Percentiles rank a stretch among this genome's conserved stretches.
Evolutionary conservation across 768 basidiomycete species (phyloP).

Genomic region (Amanita exitialis): DNA sequence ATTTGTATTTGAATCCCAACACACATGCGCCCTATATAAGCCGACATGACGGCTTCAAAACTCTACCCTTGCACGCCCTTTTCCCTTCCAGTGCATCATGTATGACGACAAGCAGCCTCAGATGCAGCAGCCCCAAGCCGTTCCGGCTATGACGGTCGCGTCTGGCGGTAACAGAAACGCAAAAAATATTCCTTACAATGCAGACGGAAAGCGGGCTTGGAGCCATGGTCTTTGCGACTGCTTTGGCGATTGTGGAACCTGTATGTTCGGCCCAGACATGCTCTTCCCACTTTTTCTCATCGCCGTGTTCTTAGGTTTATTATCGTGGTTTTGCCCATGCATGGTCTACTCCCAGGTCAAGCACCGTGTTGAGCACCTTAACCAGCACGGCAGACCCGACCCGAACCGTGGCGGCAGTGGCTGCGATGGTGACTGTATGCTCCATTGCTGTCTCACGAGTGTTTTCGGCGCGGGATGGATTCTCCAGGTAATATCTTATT

Average conservation of each 20-base stretch:
- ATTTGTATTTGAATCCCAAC: too few species aligned
- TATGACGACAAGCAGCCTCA: background rate
- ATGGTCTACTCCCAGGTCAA: conserved; percentile 29
- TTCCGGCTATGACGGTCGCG: conserved; percentile 9
- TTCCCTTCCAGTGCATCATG: too few species aligned
- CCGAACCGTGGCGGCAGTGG: conserved; percentile 22
- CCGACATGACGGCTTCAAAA: too few species aligned
- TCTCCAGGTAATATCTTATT: conserved; percentile 23
- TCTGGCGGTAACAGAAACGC: conserved; percentile 20
- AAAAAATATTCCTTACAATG: conserved; percentile 14
- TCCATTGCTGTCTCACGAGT: conserved; percentile 21
- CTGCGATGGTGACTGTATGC: conserved; percentile 25
- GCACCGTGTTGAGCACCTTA: conserved; percentile 28
- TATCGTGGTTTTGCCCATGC: conserved; percentile 32
- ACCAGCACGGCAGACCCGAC: conserved; percentile 24
- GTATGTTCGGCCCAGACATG: conserved; percentile 10
- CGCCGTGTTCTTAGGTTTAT: conserved; percentile 16
- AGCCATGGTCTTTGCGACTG: conserved; percentile 20
- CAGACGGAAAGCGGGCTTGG: conserved; percentile 20
- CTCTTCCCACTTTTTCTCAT: too few species aligned
- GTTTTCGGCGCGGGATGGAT: conserved; percentile 25
- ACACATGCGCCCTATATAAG: too few species aligned
- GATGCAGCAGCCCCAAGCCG: conserved; percentile 1
- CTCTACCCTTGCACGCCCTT: too few species aligned
- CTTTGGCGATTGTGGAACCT: conserved; percentile 17